Evolutionary conservation across 176 grass and related monocot species (phyloP), one percentile per base, ranked within the genome.

Genomic region (Bothriochloa decipiens): DNA sequence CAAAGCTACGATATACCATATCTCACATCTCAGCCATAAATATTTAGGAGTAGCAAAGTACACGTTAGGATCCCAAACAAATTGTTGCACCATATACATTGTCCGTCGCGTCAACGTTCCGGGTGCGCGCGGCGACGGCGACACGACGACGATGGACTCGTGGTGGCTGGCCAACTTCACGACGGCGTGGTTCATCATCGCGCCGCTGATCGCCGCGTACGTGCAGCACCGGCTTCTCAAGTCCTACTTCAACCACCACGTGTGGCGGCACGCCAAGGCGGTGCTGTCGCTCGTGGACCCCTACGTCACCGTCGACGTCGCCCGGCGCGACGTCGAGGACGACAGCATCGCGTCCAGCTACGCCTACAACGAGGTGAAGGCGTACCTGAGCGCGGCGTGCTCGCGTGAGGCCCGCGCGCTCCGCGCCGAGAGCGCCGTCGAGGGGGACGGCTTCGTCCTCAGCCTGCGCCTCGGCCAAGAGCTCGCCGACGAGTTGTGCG

Each of bases 401-500:
- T 15, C n/a, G 12, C 41, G 41, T 0, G 70, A 13, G 6, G 63
- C 74, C 22, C 29, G 3, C 7, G 23, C 2, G 71, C 25, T 80
- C 3, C 11, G 7, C 3, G 84, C 65, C 36, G 76, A 79, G 0
- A 4, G 33, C 68, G 52, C 74, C 67, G 20, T 3, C 0, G 52
- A 72, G 18, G 78, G 68, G n/a, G 43, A 65, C 76, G 17, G 15
- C 12, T 22, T 69, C 8, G 14, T 83, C 1, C 35, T 89, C 45
- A 63, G 69, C 76, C 43, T 85, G 12, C 68, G 70, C 60, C n/a
- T 15, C 6, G 8, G 57, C 4, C 61, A 89, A 45, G 82, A 84
- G 68, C 37, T 85, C 13, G 43, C 69, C 43, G 88, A 90, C 74
- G 66, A 74, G 29, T 90, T 83, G 58, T 2, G 11, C 1, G 83